A percentile compares a stretch with the other conserved stretches of the same genome.
Evolutionary conservation across 257 asterid species (phyloP).

Genomic region (Salvia rosmarinus): DNA sequence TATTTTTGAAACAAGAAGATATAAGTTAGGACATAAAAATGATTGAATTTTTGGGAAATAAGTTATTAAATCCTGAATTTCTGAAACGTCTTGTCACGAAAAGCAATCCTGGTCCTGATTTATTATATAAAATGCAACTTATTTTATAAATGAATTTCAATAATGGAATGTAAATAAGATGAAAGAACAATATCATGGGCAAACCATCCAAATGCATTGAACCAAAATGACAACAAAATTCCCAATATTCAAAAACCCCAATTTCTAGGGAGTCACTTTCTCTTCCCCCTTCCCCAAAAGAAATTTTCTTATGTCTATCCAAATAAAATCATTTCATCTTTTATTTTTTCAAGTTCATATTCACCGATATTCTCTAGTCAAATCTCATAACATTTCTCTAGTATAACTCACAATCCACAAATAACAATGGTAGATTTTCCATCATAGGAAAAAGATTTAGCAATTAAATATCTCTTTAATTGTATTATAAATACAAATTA

Average conservation of each 20-base stretch:
- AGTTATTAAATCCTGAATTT: too few relatives aligned
- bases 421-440: background rate
- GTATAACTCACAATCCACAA: background rate
- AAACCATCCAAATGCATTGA: constrained; percentile 7
- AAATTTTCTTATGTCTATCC: background rate
- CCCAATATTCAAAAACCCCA: constrained; percentile 7
- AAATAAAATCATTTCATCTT: background rate
- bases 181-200: background rate
- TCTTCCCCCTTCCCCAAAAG: background rate
- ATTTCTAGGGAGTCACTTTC: constrained; percentile 4
- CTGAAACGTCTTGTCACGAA: background rate
- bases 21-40: background rate
- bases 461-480: background rate
- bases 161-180: background rate
- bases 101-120: background rate
- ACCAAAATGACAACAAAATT: constrained; percentile 4
- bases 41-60: background rate
- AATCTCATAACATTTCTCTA: too few relatives aligned
- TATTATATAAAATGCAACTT: background rate
- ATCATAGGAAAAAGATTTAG: background rate
- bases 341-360: too few relatives aligned
- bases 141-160: background rate
- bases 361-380: too few relatives aligned
- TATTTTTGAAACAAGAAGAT: too few relatives aligned
- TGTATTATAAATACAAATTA: background rate